Evolutionary conservation across 352 stramenopile genomes (phyloP).

Genomic region (Globisporangium nagaii): DNA sequence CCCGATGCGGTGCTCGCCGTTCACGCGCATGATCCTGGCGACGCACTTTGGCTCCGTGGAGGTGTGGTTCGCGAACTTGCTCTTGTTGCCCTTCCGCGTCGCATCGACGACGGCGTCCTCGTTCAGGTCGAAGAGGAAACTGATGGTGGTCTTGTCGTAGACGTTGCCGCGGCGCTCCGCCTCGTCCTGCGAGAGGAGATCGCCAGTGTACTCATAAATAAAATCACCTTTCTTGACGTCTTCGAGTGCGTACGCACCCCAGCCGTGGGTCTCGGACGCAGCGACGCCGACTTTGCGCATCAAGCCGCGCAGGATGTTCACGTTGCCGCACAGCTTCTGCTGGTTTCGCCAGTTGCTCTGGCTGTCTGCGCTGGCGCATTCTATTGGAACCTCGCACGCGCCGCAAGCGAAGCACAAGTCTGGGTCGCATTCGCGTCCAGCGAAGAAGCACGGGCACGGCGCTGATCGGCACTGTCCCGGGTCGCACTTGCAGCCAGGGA

Average conservation of each 20-base stretch:
- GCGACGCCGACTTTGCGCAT: slow-evolving; percentile 51
- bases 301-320: slow-evolving; percentile 56
- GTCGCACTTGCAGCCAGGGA: slow-evolving; percentile 63
- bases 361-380: slow-evolving; percentile 28
- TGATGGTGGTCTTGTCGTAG: slow-evolving; percentile 87
- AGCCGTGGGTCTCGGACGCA: slow-evolving; percentile 63
- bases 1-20: slow-evolving; percentile 90
- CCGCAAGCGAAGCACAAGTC: slow-evolving; percentile 64
- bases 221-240: slow-evolving; percentile 53
- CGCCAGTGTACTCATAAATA: slow-evolving; percentile 89
- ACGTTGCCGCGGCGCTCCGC: slow-evolving; percentile 82
- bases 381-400: slow-evolving; percentile 52
- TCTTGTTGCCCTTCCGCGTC: slow-evolving; percentile 94
- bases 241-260: slow-evolving; percentile 64
- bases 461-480: slow-evolving; percentile 46
- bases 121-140: slow-evolving; percentile 94
- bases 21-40: slow-evolving; percentile 86
- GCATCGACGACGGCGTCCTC: slow-evolving; percentile 92
- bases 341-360: slow-evolving; percentile 21
- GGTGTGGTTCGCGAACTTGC: slow-evolving; percentile 91
- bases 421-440: slow-evolving; percentile 63
- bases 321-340: slow-evolving; percentile 58
- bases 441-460: slow-evolving; percentile 68
- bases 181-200: slow-evolving; percentile 88
- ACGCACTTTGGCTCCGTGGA: slow-evolving; percentile 77